phyloP scores from a whole-genome alignment of 768 basidiomycete species.

The Scleroderma bovista region DNA sequence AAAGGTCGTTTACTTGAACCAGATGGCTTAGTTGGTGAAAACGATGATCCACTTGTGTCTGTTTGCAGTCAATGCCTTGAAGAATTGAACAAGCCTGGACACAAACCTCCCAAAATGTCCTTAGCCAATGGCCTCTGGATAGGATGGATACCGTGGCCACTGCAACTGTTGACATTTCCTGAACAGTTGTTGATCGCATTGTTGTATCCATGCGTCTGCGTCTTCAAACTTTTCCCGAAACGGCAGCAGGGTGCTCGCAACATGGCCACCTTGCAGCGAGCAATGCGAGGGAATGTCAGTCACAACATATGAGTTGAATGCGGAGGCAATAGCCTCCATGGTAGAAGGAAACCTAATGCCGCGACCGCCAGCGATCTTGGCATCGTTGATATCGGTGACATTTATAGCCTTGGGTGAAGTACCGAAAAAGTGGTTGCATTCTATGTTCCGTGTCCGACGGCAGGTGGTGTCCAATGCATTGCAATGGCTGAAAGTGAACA shows the following conservation, averaged over 20 bases:
- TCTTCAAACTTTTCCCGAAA: neutral
- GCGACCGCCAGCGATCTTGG: conserved; percentile 17
- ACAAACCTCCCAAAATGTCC: too few relatives aligned
- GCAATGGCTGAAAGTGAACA: conserved; percentile 32
- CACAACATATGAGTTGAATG: conserved; percentile 24
- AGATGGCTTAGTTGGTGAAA: too few relatives aligned
- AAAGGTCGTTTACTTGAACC: too few relatives aligned
- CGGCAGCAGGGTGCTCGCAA: neutral
- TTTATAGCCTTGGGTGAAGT: conserved; percentile 29
- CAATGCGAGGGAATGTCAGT: conserved; percentile 37
- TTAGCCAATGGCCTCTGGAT: neutral
- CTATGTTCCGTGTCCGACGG: conserved; percentile 28
- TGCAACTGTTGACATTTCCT: neutral
- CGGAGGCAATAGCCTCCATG: conserved; percentile 26
- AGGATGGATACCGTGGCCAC: neutral
- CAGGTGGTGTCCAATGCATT: conserved; percentile 25
- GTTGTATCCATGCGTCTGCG: neutral
- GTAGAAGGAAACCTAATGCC: conserved; percentile 33
- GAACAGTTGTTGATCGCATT: neutral
- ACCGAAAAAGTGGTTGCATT: conserved; percentile 22
- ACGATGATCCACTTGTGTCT: too few relatives aligned
- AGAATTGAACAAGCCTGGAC: too few relatives aligned
- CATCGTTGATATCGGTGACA: conserved; percentile 29
- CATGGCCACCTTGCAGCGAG: conserved; percentile 1
- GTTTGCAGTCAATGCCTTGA: too few relatives aligned